Percentiles rank a stretch among this genome's conserved stretches.
Evolutionary conservation across 345 rosid species (phyloP).

Genomic region (Arabidopsis arenosa): DNA sequence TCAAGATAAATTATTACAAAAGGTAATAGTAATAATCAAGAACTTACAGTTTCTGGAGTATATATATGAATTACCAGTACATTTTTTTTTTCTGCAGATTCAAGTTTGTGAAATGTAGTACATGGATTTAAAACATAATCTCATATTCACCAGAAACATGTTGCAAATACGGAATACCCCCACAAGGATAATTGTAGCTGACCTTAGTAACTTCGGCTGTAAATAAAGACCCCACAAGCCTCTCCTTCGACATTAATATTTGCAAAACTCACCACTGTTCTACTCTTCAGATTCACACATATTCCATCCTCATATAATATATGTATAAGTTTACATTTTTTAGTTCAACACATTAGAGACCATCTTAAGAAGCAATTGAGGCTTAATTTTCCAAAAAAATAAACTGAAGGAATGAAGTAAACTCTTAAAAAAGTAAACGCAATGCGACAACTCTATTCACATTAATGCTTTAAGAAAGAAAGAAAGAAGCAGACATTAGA

Average conservation of each 20-base stretch:
- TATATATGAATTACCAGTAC: too few relatives aligned
- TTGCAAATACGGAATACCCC: background rate
- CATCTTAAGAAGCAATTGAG: conserved; percentile 39
- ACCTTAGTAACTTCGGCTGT: background rate
- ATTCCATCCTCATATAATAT: conserved; percentile 3
- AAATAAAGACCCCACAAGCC: conserved; percentile 5
- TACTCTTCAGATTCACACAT: conserved; percentile 31
- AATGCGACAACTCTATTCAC: conserved; percentile 38
- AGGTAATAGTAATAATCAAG: too few relatives aligned
- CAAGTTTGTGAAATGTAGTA: background rate
- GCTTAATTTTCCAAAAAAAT: conserved; percentile 15
- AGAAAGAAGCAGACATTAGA: conserved; percentile 6
- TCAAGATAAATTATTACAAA: too few relatives aligned
- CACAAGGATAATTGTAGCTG: conserved; percentile 3
- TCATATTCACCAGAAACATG: background rate
- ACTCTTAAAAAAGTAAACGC: conserved; percentile 31
- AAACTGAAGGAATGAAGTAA: conserved; percentile 31
- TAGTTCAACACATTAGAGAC: conserved; percentile 17
- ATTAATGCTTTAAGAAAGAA: conserved; percentile 20
- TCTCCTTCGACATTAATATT: conserved; percentile 7
- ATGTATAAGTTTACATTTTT: background rate
- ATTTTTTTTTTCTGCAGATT: background rate
- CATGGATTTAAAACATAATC: background rate
- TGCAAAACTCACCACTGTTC: conserved; percentile 4
- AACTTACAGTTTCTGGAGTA: background rate